Evolutionary conservation across 495 filamentous ascomycete genomes (phyloP), one percentile per base, ranked within the genome.

Genomic region (Acidiella bohemica): DNA sequence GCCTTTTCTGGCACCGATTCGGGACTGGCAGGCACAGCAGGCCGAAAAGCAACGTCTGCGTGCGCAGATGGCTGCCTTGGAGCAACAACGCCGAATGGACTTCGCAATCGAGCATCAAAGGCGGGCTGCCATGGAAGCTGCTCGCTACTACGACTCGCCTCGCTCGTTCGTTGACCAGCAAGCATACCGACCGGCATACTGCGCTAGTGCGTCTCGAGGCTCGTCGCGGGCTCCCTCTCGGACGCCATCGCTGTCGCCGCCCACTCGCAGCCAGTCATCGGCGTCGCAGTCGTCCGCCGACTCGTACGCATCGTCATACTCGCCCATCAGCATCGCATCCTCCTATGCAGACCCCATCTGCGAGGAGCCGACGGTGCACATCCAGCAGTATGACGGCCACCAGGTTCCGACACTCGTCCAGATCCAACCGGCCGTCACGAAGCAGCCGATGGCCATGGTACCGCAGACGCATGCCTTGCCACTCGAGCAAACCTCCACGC

Each of bases 1-100:
- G 47, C 74, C 75, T 32, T 97, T 96, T 67, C 68, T 97, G 16
- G 74, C 71, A 11, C 87, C 87, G 22, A 84, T 95, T 57, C 80
- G 84, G 41, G 36, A 54, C 27, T 52, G 53, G 37, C 58, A 63
- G 32, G 49, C 50, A 9, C 51, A 52, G 29, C 53, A 57, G 31
- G 56, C 54, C 3, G 60, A 62, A 48, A 57, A 59, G 49, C 42
- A 46, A 26, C 25, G 42, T 10, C 8, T 36, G 12, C 35, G 30
- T 12, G 50, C 53, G 12, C 48, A 53, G 59, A 65, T 62, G 54
- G 63, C 58, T 43, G 60, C 58, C 44, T 50, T 59, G 42, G 54
- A 55, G 46, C 53, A 63, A 49, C 49, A 61, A 34, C 56, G 55
- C 44, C 55, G 65, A 55, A 63, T 62, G 53, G 58, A 68, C 57